Evolutionary conservation across 1,284 basidiomycete species (phyloP).

Genomic region (Flammula alnicola): DNA sequence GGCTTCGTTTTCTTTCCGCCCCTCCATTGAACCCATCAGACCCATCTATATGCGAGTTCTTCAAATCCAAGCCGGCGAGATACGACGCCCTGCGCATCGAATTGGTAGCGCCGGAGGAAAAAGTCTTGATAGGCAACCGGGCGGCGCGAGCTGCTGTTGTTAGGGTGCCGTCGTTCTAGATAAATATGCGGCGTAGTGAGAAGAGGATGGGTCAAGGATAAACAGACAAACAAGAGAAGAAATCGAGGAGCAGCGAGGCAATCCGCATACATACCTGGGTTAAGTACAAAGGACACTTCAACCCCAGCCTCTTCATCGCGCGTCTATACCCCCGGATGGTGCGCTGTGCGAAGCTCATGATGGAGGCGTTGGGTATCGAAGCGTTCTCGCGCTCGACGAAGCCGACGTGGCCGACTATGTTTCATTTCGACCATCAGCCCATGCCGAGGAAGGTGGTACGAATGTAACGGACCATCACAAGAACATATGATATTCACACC

Average conservation of each 20-base stretch:
- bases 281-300: conserved; percentile 58
- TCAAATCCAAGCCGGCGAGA: conserved; percentile 46
- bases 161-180: conserved; percentile 60
- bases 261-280: conserved; percentile 39
- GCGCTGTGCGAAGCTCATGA: conserved; percentile 52
- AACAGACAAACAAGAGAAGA: no score
- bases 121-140: conserved; percentile 57
- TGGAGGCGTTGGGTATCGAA: conserved; percentile 60
- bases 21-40: conserved; percentile 6
- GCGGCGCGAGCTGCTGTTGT: conserved; percentile 52
- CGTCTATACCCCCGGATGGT: conserved; percentile 54
- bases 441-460: neutral
- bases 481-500: conserved; percentile 52
- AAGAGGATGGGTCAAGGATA: no score
- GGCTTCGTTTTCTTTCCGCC: conserved; percentile 36
- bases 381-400: conserved; percentile 64
- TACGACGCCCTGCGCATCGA: conserved; percentile 65
- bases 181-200: no score
- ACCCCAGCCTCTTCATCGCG: conserved; percentile 49
- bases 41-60: conserved; percentile 5
- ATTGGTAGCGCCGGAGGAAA: conserved; percentile 63
- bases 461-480: conserved; percentile 46
- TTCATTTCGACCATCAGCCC: neutral
- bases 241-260: neutral
- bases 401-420: conserved; percentile 50